Evolutionary conservation across 257 asterid species (phyloP).

Genomic region (Sherardia arvensis): DNA sequence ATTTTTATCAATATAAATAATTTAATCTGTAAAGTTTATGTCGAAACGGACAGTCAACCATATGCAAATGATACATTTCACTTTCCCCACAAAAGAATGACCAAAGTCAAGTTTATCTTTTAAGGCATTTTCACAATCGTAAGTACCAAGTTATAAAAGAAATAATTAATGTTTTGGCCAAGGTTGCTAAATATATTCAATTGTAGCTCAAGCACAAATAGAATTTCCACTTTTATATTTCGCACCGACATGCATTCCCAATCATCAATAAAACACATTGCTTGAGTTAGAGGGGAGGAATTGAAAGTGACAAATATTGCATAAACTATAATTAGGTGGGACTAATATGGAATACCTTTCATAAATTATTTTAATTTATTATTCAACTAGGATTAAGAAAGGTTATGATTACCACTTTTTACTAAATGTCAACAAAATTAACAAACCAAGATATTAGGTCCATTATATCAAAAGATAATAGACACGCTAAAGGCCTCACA

Average conservation of each 20-base stretch:
- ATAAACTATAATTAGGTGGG: neutral
- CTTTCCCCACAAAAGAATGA: neutral
- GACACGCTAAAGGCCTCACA: neutral
- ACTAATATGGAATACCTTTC: neutral
- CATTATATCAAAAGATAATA: neutral
- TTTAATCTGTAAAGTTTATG: no score
- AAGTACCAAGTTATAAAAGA: neutral
- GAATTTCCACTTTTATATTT: neutral
- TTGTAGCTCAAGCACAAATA: neutral
- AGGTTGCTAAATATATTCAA: neutral
- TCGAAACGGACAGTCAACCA: no score
- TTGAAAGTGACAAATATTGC: constrained; percentile 4
- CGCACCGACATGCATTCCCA: constrained; percentile 7
- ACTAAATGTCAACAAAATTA: neutral
- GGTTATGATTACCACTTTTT: neutral
- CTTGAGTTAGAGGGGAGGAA: neutral
- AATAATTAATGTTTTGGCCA: neutral
- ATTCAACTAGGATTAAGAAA: constrained; percentile 1
- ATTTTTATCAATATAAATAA: no score
- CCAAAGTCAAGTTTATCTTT: constrained; percentile 3
- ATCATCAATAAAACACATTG: neutral
- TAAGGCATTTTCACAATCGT: neutral
- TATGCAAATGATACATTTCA: no score
- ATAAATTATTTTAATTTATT: no score
- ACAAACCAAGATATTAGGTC: neutral